Evolutionary conservation across 2,329 filamentous ascomycete species (phyloP).

Genomic region (Fusarium sp.): DNA sequence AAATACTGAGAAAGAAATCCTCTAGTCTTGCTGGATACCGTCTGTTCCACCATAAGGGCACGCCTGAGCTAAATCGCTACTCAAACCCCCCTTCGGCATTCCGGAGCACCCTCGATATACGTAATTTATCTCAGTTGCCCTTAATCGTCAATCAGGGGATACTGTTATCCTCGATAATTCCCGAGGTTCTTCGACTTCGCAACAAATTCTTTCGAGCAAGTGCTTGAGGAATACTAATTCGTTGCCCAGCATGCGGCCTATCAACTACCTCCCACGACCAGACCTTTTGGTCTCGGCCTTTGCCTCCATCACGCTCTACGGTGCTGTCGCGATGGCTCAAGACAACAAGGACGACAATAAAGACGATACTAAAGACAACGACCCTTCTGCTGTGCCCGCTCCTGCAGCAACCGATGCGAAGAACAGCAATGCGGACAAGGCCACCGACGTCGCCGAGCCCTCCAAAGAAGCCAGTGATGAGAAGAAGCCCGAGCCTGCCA

Average conservation of each 20-base stretch:
- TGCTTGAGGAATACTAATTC: conserved; percentile 1
- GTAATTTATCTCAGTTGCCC: conserved; percentile 21
- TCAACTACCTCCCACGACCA: conserved; percentile 45
- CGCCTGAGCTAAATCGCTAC: conserved; percentile 5
- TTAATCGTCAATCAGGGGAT: neutral
- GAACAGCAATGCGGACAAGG: conserved; percentile 23
- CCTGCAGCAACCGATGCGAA: conserved; percentile 38
- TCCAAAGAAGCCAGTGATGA: conserved; percentile 14
- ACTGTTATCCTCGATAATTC: neutral
- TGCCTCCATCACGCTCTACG: conserved; percentile 48
- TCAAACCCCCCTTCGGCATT: conserved; percentile 32
- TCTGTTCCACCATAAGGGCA: conserved; percentile 19
- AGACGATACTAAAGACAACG: conserved; percentile 33
- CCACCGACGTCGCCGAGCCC: conserved; percentile 18
- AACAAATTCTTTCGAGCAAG: conserved; percentile 15
- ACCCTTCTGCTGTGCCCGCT: conserved; percentile 29
- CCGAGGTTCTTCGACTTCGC: neutral
- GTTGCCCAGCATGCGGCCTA: conserved; percentile 46
- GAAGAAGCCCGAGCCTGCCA: conserved; percentile 23
- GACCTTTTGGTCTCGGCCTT: conserved; percentile 48
- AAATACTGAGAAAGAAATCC: neutral
- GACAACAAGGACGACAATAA: conserved; percentile 35
- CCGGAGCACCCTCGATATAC: conserved; percentile 24
- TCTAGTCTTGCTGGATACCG: conserved; percentile 15
- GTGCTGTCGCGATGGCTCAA: conserved; percentile 52